Evolutionary conservation across 139 green algal species (phyloP), one percentile per base, ranked within the genome.

Genomic region (Chlorella sp.): DNA sequence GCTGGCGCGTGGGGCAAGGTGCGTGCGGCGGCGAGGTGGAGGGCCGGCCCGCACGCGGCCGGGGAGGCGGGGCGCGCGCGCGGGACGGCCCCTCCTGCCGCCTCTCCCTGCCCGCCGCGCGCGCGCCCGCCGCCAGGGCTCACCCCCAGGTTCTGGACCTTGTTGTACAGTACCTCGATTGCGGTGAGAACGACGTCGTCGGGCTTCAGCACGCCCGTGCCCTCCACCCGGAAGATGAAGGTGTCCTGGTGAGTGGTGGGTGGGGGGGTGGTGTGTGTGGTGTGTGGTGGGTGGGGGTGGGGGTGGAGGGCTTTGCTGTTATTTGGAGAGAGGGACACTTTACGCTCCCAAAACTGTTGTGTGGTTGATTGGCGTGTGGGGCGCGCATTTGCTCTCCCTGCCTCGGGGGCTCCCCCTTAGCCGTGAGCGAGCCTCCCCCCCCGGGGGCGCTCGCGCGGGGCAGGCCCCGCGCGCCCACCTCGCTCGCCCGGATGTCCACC

Each of bases 181-280:
- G 87, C 90, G 21, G 77, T 82, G 11, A 80, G 33, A 4, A 98
- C 83, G 45, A 98, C 93, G 43, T 87, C 68, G 63, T 91, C 81
- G 6, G 88, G 67, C 19, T 42, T 59, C 66, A 96, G 79, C 45
- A 84, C 90, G 4, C 94, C 94, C 27, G 92, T 97, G 40, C 83
- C 82, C 84, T 98, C 95, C 65, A 98, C 86, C 23, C 74, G 90
- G 83, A 98, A 98, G 33, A 98, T 84, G 72, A 98, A 98, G 36
- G 80, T 79, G 74, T 98, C 92, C 85, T 94, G 80, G 23, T n/a
- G n/a, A n/a, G n/a, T n/a, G n/a, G n/a, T n/a, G n/a, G n/a, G n/a
- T n/a, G n/a, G n/a, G n/a, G n/a, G n/a, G n/a, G n/a, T n/a, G n/a
- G n/a, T n/a, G n/a, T n/a, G n/a, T 55, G 17, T 14, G 46, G 46